A percentile compares a stretch with the other conserved stretches of the same genome.
These are phyloP conservation scores for Pezicula carpinea DNA, from an alignment of 2,329 filamentous ascomycete genomes.

Conservation along the genomic window DNA sequence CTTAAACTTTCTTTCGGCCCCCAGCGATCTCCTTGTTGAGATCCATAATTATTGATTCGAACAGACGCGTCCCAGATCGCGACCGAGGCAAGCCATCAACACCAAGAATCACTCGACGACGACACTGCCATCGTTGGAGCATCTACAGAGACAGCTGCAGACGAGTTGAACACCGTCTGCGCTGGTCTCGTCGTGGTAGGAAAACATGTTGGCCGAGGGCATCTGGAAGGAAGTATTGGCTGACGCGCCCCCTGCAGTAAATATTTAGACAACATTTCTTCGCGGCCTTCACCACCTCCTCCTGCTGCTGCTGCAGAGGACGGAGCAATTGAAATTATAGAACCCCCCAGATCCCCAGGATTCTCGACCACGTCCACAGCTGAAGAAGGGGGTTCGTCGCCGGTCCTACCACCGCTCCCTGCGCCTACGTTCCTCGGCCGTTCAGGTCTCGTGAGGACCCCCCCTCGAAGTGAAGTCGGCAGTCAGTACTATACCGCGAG, in stretches of 20 bases:
- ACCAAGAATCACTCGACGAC: not conserved
- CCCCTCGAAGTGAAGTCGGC: constrained; percentile 28
- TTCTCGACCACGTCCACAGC: constrained; percentile 59
- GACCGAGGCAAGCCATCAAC: constrained; percentile 1
- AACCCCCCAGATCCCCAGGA: constrained; percentile 48
- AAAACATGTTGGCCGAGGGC: not conserved
- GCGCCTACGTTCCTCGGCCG: constrained; percentile 54
- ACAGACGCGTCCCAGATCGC: constrained; percentile 13
- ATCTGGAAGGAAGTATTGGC: not conserved
- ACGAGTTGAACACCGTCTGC: constrained; percentile 55
- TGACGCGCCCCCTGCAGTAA: constrained; percentile 18
- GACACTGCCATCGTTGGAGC: constrained; percentile 7
- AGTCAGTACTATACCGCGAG: constrained; percentile 63
- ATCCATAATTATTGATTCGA: constrained; percentile 1
- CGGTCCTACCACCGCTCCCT: constrained; percentile 53
- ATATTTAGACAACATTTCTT: constrained; percentile 29
- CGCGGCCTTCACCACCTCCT: constrained; percentile 40
- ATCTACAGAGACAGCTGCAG: constrained; percentile 46
- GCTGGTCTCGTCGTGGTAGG: constrained; percentile 45
- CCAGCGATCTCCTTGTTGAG: constrained; percentile 11
- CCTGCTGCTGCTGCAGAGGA: constrained; percentile 60
- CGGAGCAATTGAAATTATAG: constrained; percentile 29
- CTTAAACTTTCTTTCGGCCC: constrained; percentile 17
- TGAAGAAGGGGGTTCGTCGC: constrained; percentile 53
- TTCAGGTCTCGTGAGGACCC: constrained; percentile 52